Percentiles rank a stretch among this genome's conserved stretches.
phyloP scores from a whole-genome alignment of 2,329 filamentous ascomycete species.

The Emmonsia crescens region DNA sequence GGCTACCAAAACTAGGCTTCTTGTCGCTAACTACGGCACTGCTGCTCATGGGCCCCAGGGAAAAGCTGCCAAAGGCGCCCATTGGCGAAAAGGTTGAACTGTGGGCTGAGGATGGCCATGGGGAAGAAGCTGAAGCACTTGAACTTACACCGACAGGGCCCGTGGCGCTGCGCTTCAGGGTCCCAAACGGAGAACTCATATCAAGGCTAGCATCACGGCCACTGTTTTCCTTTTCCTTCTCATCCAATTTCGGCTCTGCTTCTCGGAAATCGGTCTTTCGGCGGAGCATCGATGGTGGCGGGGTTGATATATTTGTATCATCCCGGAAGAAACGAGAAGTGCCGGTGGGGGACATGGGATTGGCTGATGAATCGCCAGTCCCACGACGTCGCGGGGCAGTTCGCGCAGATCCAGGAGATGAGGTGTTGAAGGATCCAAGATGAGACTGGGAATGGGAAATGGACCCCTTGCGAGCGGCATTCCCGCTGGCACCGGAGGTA shows the following conservation, averaged over 20 bases:
- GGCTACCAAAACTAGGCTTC: conserved; percentile 53
- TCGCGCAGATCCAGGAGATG: conserved; percentile 62
- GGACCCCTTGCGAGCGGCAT: conserved; percentile 63
- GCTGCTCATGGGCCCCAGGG: conserved; percentile 45
- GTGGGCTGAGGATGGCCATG: conserved; percentile 49
- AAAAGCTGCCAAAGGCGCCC: conserved; percentile 85
- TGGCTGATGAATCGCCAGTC: conserved; percentile 58
- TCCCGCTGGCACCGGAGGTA: conserved; percentile 29
- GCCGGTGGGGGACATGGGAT: conserved; percentile 39
- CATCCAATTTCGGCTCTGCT: conserved; percentile 32
- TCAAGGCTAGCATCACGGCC: conserved; percentile 30
- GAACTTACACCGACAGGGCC: conserved; percentile 35
- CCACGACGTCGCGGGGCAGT: conserved; percentile 73
- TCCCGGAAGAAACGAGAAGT: conserved; percentile 37
- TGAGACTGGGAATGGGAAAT: conserved; percentile 57
- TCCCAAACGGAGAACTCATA: conserved; percentile 39
- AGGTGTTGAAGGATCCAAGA: conserved; percentile 53
- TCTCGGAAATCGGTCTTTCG: conserved; percentile 54
- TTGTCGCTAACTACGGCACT: conserved; percentile 55
- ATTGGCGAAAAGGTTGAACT: conserved; percentile 58
- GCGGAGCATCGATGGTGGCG: conserved; percentile 49
- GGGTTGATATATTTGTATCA: conserved; percentile 46
- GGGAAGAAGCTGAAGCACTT: conserved; percentile 34
- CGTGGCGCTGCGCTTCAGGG: conserved; percentile 47
- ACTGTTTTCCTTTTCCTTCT: conserved; percentile 36